Base-by-base conservation (phyloP, 768 basidiomycete species). In the Tylopilus rubrobrunneus region DNA sequence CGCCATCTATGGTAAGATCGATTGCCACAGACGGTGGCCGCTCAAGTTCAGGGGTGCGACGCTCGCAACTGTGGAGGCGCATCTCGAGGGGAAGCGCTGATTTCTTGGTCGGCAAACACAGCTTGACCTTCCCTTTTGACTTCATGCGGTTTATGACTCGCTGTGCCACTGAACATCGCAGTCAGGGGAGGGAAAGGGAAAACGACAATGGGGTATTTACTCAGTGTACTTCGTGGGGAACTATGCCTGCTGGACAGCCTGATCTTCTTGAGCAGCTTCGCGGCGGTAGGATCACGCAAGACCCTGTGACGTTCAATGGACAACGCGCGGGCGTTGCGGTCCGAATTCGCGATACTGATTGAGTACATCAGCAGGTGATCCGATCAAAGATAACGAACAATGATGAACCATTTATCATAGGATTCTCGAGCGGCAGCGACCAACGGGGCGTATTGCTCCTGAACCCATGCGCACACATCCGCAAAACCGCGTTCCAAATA, bases 401-500 rank as follows among this genome's bases (percentile, higher is more conserved):
- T 27, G 36, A 60, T 48, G 50, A 11, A 71, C 71, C 57, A 58
- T 45, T 59, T 59, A 19, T 67, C 61, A 27, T 65, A 67, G 4
- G 69, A 67, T 21, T 61, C 41, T n/a, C 62, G 59, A 11, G 69
- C 72, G 1, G 63, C 66, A 7, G 58, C 50, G 29, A 79, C 66
- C 33, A 79, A 61, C 4, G 74, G 77, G 1, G 54, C 52, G 49
- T 74, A 79, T 44, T 73, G 66, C 25, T 70, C 67, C 49, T 63
- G 62, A 2, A 75, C 67, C 75, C 77, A 79, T 3, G 61, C 41
- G 42, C 65, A 68, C 34, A 78, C 71, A 34, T 66, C 68, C 36
- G 67, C 59, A 31, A 71, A 67, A 5, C 78, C 76, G 37, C 62
- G 55, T 51, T 79, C 74, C 48, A 69, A 52, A 58, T 74, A 73